A percentile compares a stretch with the other conserved stretches of the same genome.
Conservation (phyloP, 352 stramenopile species). For the Globisporangium barbulae region DNA sequence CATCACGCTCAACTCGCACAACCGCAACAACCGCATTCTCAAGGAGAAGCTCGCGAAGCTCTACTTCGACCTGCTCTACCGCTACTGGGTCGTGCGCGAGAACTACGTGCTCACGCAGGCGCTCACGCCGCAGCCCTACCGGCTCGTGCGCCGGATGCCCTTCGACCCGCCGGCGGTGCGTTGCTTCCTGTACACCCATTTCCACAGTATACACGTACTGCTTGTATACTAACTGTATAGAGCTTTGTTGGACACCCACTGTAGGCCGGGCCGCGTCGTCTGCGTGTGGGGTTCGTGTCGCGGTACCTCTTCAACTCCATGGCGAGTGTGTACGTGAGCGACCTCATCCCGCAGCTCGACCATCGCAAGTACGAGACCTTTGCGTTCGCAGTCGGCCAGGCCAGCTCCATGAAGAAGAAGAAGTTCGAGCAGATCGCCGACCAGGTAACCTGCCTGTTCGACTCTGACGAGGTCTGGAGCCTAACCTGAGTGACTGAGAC, state of each 20-base stretch:
- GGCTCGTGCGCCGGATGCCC: conserved; percentile 7
- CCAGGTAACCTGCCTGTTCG: conserved; percentile 19
- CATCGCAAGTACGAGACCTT: conserved; percentile 64
- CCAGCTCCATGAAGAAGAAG: conserved; percentile 45
- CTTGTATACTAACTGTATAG: not conserved
- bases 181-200: not conserved
- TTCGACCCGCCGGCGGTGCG: conserved; percentile 12
- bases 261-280: conserved; percentile 29
- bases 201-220: not conserved
- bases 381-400: conserved; percentile 59
- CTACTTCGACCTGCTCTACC: conserved; percentile 48
- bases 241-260: not conserved
- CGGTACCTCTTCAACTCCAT: conserved; percentile 51
- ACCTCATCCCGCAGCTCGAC: conserved; percentile 58
- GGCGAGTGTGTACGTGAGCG: conserved; percentile 57
- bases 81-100: conserved; percentile 30
- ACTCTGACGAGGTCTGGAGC: not conserved
- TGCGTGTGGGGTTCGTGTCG: conserved; percentile 67
- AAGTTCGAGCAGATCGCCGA: conserved; percentile 54
- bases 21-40: conserved; percentile 67
- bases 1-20: conserved; percentile 57
- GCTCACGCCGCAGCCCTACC: conserved; percentile 39
- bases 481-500: not conserved
- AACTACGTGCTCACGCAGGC: conserved; percentile 45
- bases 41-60: conserved; percentile 46